A percentile compares a stretch with the other conserved stretches of the same genome.
These are phyloP conservation scores for Metarhizium robertsii DNA, from an alignment of 2,329 filamentous ascomycete genomes.

Conservation along the genomic window DNA sequence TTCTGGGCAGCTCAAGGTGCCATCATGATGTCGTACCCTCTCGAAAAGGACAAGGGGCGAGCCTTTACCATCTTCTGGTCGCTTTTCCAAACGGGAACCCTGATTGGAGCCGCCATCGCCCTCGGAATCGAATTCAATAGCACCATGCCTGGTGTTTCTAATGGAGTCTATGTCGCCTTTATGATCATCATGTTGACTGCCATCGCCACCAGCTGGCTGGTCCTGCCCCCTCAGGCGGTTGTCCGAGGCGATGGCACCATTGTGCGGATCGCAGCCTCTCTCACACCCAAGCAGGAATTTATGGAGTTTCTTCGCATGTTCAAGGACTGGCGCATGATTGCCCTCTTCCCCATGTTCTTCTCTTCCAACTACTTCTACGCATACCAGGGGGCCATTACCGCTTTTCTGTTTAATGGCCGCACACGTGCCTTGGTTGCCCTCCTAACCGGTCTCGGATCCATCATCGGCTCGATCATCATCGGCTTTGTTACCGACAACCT, in stretches of 20 bases:
- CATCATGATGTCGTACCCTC: constrained; percentile 84
- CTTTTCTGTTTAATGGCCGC: constrained; percentile 61
- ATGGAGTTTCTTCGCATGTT: constrained; percentile 11
- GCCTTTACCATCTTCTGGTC: constrained; percentile 92
- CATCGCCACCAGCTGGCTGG: constrained; percentile 9
- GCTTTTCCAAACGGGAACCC: constrained; percentile 85
- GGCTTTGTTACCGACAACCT: constrained; percentile 53
- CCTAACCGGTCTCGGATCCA: constrained; percentile 64
- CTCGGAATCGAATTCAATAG: constrained; percentile 5
- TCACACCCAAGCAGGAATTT: constrained; percentile 7
- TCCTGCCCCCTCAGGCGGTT: constrained; percentile 7
- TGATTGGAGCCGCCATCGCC: constrained; percentile 53
- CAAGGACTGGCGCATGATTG: constrained; percentile 38
- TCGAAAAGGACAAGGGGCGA: constrained; percentile 70
- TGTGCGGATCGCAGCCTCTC: constrained; percentile 4
- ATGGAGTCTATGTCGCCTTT: constrained; percentile 4
- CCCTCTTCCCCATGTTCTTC: constrained; percentile 75
- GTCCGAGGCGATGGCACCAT: constrained; percentile 8
- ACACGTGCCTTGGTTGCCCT: constrained; percentile 65
- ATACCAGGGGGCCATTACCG: constrained; percentile 69
- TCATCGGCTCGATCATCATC: constrained; percentile 58
- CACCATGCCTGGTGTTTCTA: constrained; percentile 2
- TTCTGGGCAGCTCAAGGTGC: constrained; percentile 75
- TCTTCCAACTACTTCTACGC: constrained; percentile 78
- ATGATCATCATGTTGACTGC: constrained; percentile 9